phyloP scores from a whole-genome alignment of 1,284 basidiomycete genomes.

The Athelia psychrophila region DNA sequence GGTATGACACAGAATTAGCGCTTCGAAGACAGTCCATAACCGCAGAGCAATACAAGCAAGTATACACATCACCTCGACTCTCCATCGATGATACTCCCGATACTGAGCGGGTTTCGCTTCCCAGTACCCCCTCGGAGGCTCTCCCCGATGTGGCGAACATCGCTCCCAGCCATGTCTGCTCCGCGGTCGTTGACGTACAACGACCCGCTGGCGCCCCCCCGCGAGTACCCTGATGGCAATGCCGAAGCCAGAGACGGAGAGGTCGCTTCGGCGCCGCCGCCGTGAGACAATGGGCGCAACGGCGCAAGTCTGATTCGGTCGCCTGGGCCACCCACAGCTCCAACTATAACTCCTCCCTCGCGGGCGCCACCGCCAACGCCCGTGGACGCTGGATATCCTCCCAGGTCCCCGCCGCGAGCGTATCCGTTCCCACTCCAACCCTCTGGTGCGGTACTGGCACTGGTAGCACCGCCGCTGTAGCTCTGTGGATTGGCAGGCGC shows the following conservation, averaged over 20 bases:
- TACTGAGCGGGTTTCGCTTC: slow-evolving; percentile 69
- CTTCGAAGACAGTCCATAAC: not conserved
- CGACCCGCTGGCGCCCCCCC: slow-evolving; percentile 7
- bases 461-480: no score
- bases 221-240: slow-evolving; percentile 8
- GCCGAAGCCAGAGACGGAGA: slow-evolving; percentile 2
- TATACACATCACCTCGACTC: slow-evolving; percentile 17
- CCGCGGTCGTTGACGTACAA: slow-evolving; percentile 27
- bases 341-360: not conserved
- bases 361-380: not conserved
- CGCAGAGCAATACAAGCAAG: slow-evolving; percentile 5
- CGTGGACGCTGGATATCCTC: no score
- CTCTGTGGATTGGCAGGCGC: no score
- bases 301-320: slow-evolving; percentile 60
- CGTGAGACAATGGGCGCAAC: slow-evolving; percentile 24
- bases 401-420: no score
- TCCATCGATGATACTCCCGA: slow-evolving; percentile 69
- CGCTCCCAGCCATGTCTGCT: slow-evolving; percentile 20
- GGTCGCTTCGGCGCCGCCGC: slow-evolving; percentile 6
- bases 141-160: slow-evolving; percentile 15
- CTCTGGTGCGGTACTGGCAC: no score
- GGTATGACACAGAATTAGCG: no score
- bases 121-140: slow-evolving; percentile 16
- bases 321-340: slow-evolving; percentile 10
- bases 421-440: no score